Conservation (phyloP, 1,139 yeast species). For the Pneumocystis canis region DNA sequence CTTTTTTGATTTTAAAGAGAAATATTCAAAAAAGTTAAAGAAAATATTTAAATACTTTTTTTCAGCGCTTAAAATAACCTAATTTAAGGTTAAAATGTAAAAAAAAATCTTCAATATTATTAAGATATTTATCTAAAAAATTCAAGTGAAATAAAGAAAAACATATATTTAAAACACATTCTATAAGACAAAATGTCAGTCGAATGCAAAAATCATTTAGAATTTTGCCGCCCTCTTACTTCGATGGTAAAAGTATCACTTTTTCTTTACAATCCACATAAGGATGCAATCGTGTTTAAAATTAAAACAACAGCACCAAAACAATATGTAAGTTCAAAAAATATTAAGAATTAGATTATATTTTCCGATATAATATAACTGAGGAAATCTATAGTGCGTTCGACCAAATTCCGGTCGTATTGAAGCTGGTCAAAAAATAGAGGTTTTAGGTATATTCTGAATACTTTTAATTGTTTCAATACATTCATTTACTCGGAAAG, state of each 20-base stretch:
- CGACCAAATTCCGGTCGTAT: constrained; percentile 12
- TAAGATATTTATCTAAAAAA: too few species aligned
- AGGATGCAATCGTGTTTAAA: constrained; percentile 62
- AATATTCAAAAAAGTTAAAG: neutral
- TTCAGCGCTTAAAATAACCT: neutral
- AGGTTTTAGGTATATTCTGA: constrained; percentile 9
- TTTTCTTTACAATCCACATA: constrained; percentile 12
- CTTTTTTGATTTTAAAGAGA: neutral
- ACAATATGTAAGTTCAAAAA: constrained; percentile 18
- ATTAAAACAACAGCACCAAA: constrained; percentile 98
- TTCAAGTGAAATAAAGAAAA: constrained; percentile 6
- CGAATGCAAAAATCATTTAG: constrained; percentile 10
- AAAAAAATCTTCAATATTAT: neutral
- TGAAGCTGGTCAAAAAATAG: constrained; percentile 13
- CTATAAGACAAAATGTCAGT: constrained; percentile 6
- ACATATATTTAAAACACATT: neutral
- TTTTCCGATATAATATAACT: neutral
- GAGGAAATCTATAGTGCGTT: constrained; percentile 14
- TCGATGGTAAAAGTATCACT: constrained; percentile 13
- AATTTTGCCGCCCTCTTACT: constrained; percentile 12
- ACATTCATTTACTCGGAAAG: neutral
- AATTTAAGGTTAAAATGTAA: neutral
- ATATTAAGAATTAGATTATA: neutral
- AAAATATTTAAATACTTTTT: neutral
- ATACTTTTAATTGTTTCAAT: neutral